These are phyloP conservation scores for Phyllosticta citriasiana DNA, from an alignment of 2,329 filamentous ascomycete genomes.

Conservation along the genomic window DNA sequence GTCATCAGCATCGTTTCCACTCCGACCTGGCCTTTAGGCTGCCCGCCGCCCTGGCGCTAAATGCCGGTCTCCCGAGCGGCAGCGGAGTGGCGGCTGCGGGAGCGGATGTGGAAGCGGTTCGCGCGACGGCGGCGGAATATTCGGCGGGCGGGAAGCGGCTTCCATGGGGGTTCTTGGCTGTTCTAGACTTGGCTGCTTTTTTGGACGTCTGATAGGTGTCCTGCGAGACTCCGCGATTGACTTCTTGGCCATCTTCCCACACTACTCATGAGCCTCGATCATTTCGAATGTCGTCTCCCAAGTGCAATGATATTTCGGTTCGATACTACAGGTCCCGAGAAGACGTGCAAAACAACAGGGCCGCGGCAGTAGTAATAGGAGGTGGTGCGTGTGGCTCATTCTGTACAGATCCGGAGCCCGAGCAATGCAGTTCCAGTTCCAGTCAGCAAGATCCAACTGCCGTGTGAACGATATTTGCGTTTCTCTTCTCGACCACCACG, in stretches of 20 bases:
- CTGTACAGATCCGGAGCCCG: not conserved
- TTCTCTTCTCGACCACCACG: not conserved
- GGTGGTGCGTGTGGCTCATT: not conserved
- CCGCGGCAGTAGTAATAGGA: no score
- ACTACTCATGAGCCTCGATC: not conserved
- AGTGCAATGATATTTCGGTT: not conserved
- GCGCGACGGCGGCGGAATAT: not conserved
- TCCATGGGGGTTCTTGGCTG: no score
- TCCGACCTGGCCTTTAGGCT: not conserved
- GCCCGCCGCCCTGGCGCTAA: not conserved
- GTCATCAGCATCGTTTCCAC: not conserved
- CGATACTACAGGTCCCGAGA: not conserved
- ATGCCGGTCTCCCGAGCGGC: not conserved
- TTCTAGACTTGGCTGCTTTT: no score
- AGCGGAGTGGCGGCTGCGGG: not conserved
- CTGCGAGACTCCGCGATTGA: no score
- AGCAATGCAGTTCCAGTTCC: not conserved
- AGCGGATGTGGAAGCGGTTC: not conserved
- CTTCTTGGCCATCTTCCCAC: no score
- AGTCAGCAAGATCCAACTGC: not conserved
- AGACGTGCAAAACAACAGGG: not conserved
- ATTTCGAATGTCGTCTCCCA: not conserved
- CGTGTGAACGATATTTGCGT: not conserved
- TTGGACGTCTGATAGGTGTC: no score
- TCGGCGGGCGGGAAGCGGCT: not conserved